Evolutionary conservation across 1,139 yeast species (phyloP), one percentile per base, ranked within the genome.

Genomic region (Debaryomycetaceae sp.): DNA sequence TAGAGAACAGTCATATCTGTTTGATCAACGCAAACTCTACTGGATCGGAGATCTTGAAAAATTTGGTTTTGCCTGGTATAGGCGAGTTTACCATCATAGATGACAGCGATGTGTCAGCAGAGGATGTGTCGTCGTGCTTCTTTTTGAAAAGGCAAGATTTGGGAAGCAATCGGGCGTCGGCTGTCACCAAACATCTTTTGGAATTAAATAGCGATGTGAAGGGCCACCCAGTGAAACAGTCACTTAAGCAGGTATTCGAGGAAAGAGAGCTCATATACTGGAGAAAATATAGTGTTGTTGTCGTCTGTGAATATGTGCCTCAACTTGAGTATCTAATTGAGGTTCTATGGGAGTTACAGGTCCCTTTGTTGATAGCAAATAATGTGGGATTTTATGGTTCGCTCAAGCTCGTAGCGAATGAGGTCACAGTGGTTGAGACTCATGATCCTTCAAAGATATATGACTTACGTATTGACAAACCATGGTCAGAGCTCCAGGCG

Each of bases 1-100:
- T 93, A 34, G 81, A 80, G 42, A 58, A 62, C 3, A 71, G 93
- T 1, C 82, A 77, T 47, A 73, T 90, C 2, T 78, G 89, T 45
- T 63, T 89, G 8, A 54, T 89, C 6, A 81, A 83, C 41, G 83
- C 83, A 9, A 71, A 82, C 1, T 63, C 83, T 0, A 70, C 82
- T 0, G 84, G 88, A 1, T 66, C 84, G 1, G 98, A 93, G 61
- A 66, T 81, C 11, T 62, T 87, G 46, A 91, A 91, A 68, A 89
- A 90, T 60, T 67, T 91, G 49, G 81, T 87, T 2, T 69, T 93
- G 31, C 91, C 96, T 0, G 97, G 97, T 1, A 68, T 87, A 23
- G 95, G 95, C 6, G 60, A 73, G 8, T 75, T 85, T 49, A 80
- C 88, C 0, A 69, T 90, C 6, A 66, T 87, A 11, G 89, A 81